Percentiles rank a stretch among this genome's conserved stretches.
phyloP scores from a whole-genome alignment of 257 asterid genomes.

The Lycium barbarum region DNA sequence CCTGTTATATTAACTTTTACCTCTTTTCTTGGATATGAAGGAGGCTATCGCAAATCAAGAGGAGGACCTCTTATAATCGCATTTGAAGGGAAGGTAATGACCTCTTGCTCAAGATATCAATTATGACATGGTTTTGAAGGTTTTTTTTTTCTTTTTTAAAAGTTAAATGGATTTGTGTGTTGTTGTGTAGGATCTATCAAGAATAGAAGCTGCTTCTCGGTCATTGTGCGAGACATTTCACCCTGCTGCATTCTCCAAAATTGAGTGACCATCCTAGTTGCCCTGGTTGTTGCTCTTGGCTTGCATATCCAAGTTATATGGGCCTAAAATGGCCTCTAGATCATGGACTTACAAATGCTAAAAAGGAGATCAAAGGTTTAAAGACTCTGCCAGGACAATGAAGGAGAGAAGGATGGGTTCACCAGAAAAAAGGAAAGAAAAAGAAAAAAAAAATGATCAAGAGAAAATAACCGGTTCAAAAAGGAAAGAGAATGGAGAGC shows the following conservation, averaged over 20 bases:
- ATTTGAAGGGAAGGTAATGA: conserved; percentile 69
- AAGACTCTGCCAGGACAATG: not conserved
- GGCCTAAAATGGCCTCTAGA: not conserved
- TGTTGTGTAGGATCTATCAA: conserved; percentile 62
- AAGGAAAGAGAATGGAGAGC: not conserved
- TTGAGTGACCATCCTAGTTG: conserved; percentile 33
- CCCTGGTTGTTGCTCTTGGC: conserved; percentile 8
- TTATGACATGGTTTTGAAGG: not conserved
- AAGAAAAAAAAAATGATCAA: not conserved
- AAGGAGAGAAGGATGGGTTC: not conserved
- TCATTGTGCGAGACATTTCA: conserved; percentile 58
- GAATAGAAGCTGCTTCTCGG: conserved; percentile 62
- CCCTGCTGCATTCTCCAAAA: conserved; percentile 51
- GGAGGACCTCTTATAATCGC: conserved; percentile 64
- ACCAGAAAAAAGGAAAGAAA: not conserved
- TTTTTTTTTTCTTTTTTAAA: not conserved
- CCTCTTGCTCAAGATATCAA: not conserved
- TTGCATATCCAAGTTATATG: conserved; percentile 22
- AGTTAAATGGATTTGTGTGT: conserved; percentile 28
- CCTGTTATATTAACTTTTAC: not conserved
- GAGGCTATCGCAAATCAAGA: conserved; percentile 71
- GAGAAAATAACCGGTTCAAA: not conserved
- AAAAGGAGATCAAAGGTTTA: not conserved
- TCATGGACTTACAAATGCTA: not conserved
- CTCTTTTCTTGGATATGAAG: conserved; percentile 45